Evolutionary conservation across 495 filamentous ascomycete species (phyloP).

Genomic region (Tuber brumale): DNA sequence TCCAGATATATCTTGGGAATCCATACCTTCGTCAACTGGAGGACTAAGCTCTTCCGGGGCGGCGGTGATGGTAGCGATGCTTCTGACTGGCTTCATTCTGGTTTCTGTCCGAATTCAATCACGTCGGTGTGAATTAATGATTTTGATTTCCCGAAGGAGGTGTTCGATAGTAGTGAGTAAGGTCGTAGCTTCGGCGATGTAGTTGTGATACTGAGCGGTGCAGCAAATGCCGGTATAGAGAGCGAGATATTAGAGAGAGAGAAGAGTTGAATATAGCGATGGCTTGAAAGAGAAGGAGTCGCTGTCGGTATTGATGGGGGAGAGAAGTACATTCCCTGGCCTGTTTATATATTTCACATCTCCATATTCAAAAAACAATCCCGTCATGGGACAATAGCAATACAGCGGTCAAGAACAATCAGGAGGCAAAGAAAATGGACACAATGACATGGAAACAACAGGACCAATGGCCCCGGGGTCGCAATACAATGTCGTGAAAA

Average conservation of each 20-base stretch:
- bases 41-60: background rate
- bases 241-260: background rate
- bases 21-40: background rate
- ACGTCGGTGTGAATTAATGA: background rate
- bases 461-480: background rate
- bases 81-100: background rate
- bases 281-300: background rate
- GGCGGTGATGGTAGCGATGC: background rate
- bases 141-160: background rate
- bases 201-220: background rate
- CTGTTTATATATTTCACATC: background rate
- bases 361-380: background rate
- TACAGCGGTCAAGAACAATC: background rate
- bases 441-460: background rate
- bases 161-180: background rate
- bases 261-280: background rate
- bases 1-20: too few relatives aligned
- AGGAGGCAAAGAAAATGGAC: background rate
- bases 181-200: too few relatives aligned
- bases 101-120: background rate
- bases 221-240: background rate
- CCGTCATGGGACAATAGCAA: background rate
- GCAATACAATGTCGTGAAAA: background rate
- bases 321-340: background rate
- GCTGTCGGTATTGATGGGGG: background rate